Base-by-base conservation (phyloP, 164 flowering plant genomes). In the Dillenia turbinata region DNA sequence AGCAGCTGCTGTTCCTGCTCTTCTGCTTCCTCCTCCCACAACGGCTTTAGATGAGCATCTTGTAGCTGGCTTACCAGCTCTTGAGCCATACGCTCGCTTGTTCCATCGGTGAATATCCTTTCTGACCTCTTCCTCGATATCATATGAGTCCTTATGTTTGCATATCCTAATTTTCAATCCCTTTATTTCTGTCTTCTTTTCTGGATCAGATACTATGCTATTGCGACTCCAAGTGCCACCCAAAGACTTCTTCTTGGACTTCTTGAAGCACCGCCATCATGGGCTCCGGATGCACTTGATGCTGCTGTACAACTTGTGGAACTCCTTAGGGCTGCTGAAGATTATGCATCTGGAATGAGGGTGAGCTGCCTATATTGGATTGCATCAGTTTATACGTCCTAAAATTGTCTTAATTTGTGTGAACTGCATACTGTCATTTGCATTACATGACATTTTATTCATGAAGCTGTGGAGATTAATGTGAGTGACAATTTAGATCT, bases 241-340 rank as follows among this genome's bases (percentile, higher is more conserved):
- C 98, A 93, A 65, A 80, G 96, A 69, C 88, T 93, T 70, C 86
- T 93, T 57, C 83, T 93, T 69, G 98, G 98, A 59, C 93, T 92
- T 74, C 78, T 92, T 22, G 98, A 92, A 85, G 98, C 98, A 67
- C 98, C 98, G 51, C 97, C 96, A 24, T 90, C 97, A 45, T 93
- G 98, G 98, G 98, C 98, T 70, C 97, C 98, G 40, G 98, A 93
- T 83, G 98, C 98, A 62, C 96, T 93, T 56, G 98, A 93, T 84
- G 98, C 98, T 65, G 98, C 96, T 65, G 98, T 93, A 15, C 98
- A 93, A 68, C 92, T 93, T 62, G 98, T 93, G 65, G 98, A 93
- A 69, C 97, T 93, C 52, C 94, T 93, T 63, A 79, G 96, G 61
- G 98, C 98, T 59, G 98, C 97, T 51, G 98, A 93, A 75, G 98